A percentile compares a stretch with the other conserved stretches of the same genome.
phyloP scores from a whole-genome alignment of 2,329 filamentous ascomycete genomes.

The Dothiorella sarmentorum region DNA sequence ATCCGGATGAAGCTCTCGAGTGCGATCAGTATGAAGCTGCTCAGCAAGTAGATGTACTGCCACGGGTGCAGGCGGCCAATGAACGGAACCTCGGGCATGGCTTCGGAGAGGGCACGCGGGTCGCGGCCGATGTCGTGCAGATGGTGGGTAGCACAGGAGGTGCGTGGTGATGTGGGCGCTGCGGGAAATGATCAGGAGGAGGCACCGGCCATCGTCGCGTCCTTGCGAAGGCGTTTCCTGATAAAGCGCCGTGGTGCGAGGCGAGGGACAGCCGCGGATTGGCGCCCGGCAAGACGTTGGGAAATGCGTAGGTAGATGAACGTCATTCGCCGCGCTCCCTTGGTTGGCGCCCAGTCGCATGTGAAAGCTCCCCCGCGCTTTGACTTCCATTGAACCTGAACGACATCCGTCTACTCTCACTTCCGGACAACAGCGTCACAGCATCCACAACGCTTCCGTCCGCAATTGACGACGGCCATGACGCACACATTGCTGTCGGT shows the following conservation, averaged over 20 bases:
- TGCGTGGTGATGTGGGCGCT: neutral
- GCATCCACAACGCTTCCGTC: too few species aligned
- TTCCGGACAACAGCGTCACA: neutral
- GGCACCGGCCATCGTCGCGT: constrained; percentile 11
- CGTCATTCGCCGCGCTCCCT: neutral
- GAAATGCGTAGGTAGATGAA: too few species aligned
- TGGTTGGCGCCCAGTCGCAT: neutral
- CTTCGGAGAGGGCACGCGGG: neutral
- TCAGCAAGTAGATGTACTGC: constrained; percentile 84
- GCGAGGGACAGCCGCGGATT: neutral
- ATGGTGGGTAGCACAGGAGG: constrained; percentile 7
- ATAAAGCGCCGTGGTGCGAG: neutral
- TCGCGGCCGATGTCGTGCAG: constrained; percentile 9
- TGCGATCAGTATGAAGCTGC: constrained; percentile 77
- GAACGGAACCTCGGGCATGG: constrained; percentile 59
- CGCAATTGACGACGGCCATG: too few species aligned
- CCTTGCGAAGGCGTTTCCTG: constrained; percentile 6
- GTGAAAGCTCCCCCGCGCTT: neutral
- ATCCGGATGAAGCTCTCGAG: constrained; percentile 81
- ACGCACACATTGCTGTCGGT: too few species aligned
- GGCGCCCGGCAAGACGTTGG: neutral
- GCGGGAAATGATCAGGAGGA: constrained; percentile 13
- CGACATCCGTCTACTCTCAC: too few species aligned
- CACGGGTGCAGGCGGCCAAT: constrained; percentile 58
- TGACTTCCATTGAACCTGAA: too few species aligned